A percentile compares a stretch with the other conserved stretches of the same genome.
phyloP scores from a whole-genome alignment of 2,329 filamentous ascomycete species.

The Ophiostoma angusticollis region DNA sequence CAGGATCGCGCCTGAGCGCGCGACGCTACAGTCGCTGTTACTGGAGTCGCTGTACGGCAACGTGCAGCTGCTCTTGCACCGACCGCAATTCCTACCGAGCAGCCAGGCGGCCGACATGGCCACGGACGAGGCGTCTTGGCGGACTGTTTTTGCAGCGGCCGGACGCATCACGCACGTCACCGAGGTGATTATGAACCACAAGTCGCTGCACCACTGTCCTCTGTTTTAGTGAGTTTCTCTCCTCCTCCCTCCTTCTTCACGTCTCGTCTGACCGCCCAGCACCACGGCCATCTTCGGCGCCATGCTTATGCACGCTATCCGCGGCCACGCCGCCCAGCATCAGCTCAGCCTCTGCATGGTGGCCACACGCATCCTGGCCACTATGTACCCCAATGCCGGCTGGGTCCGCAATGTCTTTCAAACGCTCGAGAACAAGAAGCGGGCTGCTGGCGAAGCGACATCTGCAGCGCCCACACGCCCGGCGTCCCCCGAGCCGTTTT shows the following conservation, averaged over 20 bases:
- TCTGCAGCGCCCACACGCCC: too few relatives aligned
- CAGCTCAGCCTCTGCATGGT: background rate
- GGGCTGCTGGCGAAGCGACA: too few relatives aligned
- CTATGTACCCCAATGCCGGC: background rate
- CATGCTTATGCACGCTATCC: conserved; percentile 2
- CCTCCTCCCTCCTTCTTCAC: too few relatives aligned
- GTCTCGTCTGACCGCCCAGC: background rate
- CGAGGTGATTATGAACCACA: background rate
- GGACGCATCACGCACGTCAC: background rate
- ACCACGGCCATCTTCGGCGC: conserved; percentile 1
- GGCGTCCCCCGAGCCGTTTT: too few relatives aligned
- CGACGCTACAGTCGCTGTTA: too few relatives aligned
- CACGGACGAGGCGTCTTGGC: background rate
- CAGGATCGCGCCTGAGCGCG: too few relatives aligned
- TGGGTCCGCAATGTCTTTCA: conserved; percentile 1
- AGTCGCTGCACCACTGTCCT: background rate
- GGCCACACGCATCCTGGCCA: background rate
- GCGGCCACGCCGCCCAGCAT: background rate
- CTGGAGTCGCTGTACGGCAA: background rate
- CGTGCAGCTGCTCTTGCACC: background rate
- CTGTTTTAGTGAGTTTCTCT: conserved; percentile 1
- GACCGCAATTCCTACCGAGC: background rate
- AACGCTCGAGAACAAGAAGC: background rate
- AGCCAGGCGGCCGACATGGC: background rate
- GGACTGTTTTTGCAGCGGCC: background rate